phyloP scores from a whole-genome alignment of 179 eudicot genomes.

The Kewa caespitosa region DNA sequence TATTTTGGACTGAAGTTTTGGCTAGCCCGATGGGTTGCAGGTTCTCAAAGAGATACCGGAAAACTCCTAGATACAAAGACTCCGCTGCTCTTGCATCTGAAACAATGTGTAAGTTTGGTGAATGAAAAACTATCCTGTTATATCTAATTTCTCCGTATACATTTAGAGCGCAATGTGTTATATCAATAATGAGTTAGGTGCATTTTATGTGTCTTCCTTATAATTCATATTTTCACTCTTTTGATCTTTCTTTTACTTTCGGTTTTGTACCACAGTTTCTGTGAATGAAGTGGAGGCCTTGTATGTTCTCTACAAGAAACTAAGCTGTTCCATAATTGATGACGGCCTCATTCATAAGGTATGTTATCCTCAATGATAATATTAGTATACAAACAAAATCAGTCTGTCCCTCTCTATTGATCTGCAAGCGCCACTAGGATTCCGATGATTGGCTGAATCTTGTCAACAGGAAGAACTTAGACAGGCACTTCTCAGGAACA shows the following conservation, averaged over 20 bases:
- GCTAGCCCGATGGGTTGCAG: constrained; percentile 15
- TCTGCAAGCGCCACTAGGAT: too few species aligned
- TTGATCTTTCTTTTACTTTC: not conserved
- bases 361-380: not conserved
- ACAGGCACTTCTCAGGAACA: constrained; percentile 44
- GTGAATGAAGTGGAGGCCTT: constrained; percentile 39
- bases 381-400: not conserved
- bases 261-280: constrained; percentile 27
- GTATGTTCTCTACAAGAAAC: constrained; percentile 30
- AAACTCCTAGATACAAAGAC: constrained; percentile 10
- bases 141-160: too few species aligned
- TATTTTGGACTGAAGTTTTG: not conserved
- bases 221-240: not conserved
- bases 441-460: not conserved
- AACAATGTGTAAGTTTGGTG: constrained; percentile 17
- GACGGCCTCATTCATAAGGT: constrained; percentile 54
- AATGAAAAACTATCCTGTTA: not conserved
- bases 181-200: too few species aligned
- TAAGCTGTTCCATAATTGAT: constrained; percentile 35
- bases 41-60: constrained; percentile 9
- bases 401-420: too few species aligned
- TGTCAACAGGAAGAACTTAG: constrained; percentile 47
- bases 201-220: too few species aligned
- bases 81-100: constrained; percentile 18
- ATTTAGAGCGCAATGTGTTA: not conserved